Base-by-base conservation (phyloP, 2,329 filamentous ascomycete genomes). In the Ustilaginoidea virens region DNA sequence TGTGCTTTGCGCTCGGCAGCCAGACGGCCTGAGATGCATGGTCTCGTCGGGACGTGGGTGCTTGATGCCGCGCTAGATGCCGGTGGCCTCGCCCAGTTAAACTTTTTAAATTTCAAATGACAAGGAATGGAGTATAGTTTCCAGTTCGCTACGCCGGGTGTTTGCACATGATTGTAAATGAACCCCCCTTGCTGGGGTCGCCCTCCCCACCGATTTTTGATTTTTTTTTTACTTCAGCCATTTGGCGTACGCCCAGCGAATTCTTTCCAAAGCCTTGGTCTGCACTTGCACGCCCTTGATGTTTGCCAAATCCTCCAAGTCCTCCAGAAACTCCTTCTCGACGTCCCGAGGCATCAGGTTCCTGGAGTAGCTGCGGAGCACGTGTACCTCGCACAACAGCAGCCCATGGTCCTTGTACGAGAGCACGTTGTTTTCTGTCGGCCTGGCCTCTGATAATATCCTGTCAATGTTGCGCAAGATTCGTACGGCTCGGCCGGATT, bases 361-460 rank as follows among this genome's bases (percentile, higher is more conserved):
- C 15, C 41, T 39, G 10, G 52, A 48, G 25, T 79, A 66, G 41
- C 70, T 70, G 25, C 85, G 71, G 29, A 98, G 60, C 17, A 85
- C 66, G 42, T 96, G 85, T 4, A 87, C 77, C 49, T 98, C 87
- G 49, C 83, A 92, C 4, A 98, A 63, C 23, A 98, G 58, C 34
- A 94, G 59, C 1, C 90, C 90, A 42, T 93, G 83, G 42, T 96
- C 85, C 52, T 87, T 92, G 60, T 93, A 94, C 2, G 78, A 77
- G 27, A 96, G 62, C 36, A 87, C 68, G 27, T 65, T 81, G 45
- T 76, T 78, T 34, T 80, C 66, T 7, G 73, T 75, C 0, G 77
- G 70, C n/a, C 64, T 64, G 4, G 77, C 74, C 38, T 72, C 67
- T 8, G 70, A 73, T 27, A 86, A 58, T 36, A 82, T 78, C 28